A percentile compares a stretch with the other conserved stretches of the same genome.
These are phyloP conservation scores for Erigeron canadensis DNA, from an alignment of 129 eudicot genomes.

Conservation along the genomic window DNA sequence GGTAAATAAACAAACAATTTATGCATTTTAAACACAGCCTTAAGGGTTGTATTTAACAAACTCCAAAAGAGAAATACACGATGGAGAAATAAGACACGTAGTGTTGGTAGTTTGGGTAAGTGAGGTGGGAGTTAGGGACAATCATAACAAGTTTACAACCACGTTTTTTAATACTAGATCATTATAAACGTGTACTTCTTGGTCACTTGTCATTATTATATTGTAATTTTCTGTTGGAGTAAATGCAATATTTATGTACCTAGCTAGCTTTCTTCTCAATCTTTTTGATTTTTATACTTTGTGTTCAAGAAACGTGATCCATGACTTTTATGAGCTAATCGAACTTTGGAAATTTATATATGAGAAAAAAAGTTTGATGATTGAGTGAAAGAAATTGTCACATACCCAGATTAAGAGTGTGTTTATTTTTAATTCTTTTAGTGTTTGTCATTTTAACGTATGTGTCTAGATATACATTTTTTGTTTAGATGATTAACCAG, in stretches of 20 bases:
- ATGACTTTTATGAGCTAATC: not conserved
- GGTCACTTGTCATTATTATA: conserved; percentile 21
- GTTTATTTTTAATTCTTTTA: too few species aligned
- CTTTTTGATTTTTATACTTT: not conserved
- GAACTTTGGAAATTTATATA: not conserved
- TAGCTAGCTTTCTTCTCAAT: not conserved
- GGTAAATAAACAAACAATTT: too few species aligned
- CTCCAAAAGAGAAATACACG: conserved; percentile 23
- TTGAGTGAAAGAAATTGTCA: not conserved
- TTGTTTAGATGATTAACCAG: too few species aligned
- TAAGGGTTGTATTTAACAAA: too few species aligned
- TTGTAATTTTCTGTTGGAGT: conserved; percentile 2
- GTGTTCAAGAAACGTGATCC: not conserved
- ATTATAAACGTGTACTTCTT: conserved; percentile 10
- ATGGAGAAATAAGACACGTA: conserved; percentile 32
- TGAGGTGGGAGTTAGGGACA: not conserved
- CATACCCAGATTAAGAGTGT: not conserved
- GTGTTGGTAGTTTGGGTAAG: conserved; percentile 30
- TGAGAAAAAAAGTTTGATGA: not conserved
- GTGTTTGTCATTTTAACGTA: too few species aligned
- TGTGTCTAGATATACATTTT: too few species aligned
- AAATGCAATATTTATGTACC: not conserved
- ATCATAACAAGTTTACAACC: conserved; percentile 20
- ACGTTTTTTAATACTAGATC: conserved; percentile 21
- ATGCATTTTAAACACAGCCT: too few species aligned